Conservation (phyloP, 306 rosid species). For the Castanospermum australe region DNA sequence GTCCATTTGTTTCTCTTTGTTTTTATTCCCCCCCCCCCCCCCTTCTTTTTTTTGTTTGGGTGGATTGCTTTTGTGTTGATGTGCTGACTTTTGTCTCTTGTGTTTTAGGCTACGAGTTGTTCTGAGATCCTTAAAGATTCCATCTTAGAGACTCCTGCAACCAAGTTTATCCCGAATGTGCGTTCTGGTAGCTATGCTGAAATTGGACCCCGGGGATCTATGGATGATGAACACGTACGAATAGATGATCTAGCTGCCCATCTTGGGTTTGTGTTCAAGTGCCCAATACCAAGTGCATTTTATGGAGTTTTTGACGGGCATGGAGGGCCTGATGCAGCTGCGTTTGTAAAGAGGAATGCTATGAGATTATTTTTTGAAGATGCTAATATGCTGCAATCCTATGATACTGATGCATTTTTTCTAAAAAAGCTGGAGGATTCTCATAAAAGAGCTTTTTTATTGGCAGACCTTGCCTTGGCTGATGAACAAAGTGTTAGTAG, state of each 20-base stretch:
- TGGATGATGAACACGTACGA: slow-evolving; percentile 88
- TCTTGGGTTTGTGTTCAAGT: slow-evolving; percentile 54
- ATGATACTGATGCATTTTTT: slow-evolving; percentile 52
- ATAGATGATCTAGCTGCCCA: slow-evolving; percentile 80
- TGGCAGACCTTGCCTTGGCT: slow-evolving; percentile 83
- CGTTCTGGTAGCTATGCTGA: slow-evolving; percentile 80
- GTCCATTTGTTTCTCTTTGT: background rate
- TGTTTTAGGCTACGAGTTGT: slow-evolving; percentile 56
- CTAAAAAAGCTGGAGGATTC: slow-evolving; percentile 66
- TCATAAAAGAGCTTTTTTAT: slow-evolving; percentile 68
- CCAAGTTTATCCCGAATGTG: slow-evolving; percentile 56
- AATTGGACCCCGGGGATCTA: slow-evolving; percentile 66
- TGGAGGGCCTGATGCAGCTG: slow-evolving; percentile 90
- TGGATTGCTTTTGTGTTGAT: background rate
- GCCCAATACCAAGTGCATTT: slow-evolving; percentile 61
- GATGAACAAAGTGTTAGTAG: slow-evolving; percentile 57
- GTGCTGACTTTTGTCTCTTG: background rate
- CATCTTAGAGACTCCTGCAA: slow-evolving; percentile 42
- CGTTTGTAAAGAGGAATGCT: slow-evolving; percentile 75
- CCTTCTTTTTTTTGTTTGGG: no score
- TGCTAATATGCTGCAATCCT: slow-evolving; percentile 52
- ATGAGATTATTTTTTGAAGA: slow-evolving; percentile 81
- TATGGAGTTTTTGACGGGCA: slow-evolving; percentile 97
- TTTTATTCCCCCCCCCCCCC: background rate
- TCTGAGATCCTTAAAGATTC: slow-evolving; percentile 49